Base-by-base conservation (phyloP, 352 stramenopile species). In the Globisporangium perplexum region DNA sequence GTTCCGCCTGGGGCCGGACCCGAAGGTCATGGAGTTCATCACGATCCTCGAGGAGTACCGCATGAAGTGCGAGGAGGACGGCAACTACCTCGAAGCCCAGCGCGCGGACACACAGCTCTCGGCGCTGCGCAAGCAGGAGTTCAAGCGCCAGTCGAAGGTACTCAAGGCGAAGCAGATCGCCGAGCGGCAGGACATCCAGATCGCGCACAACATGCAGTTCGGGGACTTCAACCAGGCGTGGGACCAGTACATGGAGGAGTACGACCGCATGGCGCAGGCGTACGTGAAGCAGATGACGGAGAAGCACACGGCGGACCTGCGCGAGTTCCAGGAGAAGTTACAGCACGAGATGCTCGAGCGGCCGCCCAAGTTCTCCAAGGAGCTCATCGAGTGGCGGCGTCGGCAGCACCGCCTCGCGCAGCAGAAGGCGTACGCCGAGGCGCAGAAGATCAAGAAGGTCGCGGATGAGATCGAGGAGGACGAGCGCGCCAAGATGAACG, bases 181-280 rank as follows among this genome's bases (percentile, higher is more conserved):
- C 30, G 92, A 98, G 66, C 79, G 88, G 6, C 90, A 97, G 65
- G 88, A 97, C 62, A 90, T 98, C n/a, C 90, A 97, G 64, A 93
- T 97, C 45, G 90, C 88, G 7, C 91, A 98, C 64, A 97, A 97
- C 64, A 96, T 98, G 85, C 93, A 98, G 70, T 97, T 96, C 59
- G 79, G 86, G 44, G 90, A 98, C 57, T 98, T 98, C 63, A 98
- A 97, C 55, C 65, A 72, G 20, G 84, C 86, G 14, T 98, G 93
- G 95, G 94, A 98, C 63, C 82, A 96, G 65, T 98, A 98, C 68
- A 83, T 98, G 66, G 77, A 97, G 53, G 92, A 97, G 52, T 98
- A 97, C 63, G 92, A 98, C 71, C 74, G 77, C 50, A 98, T 98
- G 88, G 90, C 92, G 14, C 76, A 96, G 53, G 77, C 92, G 48